Evolutionary conservation across 2,329 filamentous ascomycete species (phyloP), one percentile per base, ranked within the genome.

Genomic region (Fusarium cicatricum): DNA sequence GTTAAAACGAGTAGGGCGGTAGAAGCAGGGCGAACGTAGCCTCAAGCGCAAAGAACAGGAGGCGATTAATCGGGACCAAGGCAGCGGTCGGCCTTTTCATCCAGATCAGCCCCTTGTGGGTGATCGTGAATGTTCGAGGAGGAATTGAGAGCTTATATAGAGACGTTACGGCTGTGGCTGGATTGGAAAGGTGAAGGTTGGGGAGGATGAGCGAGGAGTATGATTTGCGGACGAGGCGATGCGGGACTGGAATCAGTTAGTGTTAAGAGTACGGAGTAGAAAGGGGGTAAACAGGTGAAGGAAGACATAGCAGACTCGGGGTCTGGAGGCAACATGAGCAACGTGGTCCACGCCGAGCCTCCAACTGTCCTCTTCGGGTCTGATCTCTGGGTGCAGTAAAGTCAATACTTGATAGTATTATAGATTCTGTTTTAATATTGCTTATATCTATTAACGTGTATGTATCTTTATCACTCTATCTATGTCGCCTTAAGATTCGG

Each of bases 201-300:
- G 92, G 1, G 93, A 97, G 2, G 84, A 82, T 7, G 90, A 82
- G 52, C 93, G 85, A 28, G 90, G 87, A 21, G 86, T 86, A 43
- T 73, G 71, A 19, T 82, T 72, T 28, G 75, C 70, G 41, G 78
- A 78, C 11, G 89, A 85, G 55, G 82, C 80, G 61, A 97, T 85
- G 41, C 93, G 88, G 14, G 94, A 94, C 72, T 96, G 92, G 75
- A 99, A 99, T 51, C 95, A n/a, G n/a, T n/a, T n/a, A n/a, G n/a
- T n/a, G n/a, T n/a, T n/a, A n/a, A n/a, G n/a, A n/a, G n/a, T n/a
- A n/a, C n/a, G n/a, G n/a, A n/a, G n/a, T n/a, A n/a, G n/a, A n/a
- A n/a, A n/a, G n/a, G n/a, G n/a, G n/a, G n/a, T n/a, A n/a, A n/a
- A n/a, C n/a, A n/a, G n/a, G n/a, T n/a, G 70, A 80, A 83, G 67